Base-by-base conservation (phyloP, 352 stramenopile species). In the Phytophthora nicotianae region DNA sequence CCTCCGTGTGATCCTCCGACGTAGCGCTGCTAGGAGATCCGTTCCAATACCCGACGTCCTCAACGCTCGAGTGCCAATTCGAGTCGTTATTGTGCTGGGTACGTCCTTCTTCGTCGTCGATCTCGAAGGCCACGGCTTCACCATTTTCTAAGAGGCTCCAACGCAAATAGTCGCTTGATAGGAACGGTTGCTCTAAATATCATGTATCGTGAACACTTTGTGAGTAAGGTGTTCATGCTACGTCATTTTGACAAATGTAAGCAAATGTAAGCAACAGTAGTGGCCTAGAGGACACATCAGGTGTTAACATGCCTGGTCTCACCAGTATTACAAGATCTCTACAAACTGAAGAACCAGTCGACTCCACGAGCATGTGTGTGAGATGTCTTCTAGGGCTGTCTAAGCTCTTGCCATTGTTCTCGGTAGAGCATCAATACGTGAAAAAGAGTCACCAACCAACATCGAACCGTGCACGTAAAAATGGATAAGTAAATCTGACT, bases 1-100 rank as follows among this genome's bases (percentile, higher is more conserved):
- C 23, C 60, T 58, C 11, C 47, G 55, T 2, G 59, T 19, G 38
- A 74, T 58, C 5, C 26, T 42, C 19, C 51, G 54, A 53, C 50
- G 60, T n/a, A 70, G 61, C 9, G 60, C 56, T 24, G 59, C 45
- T 6, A 72, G 53, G 50, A 65, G 46, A 65, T 60, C 65, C 5
- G 24, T 40, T 23, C 52, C 65, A 17, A 69, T 62, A 2, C 14
- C 13, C 17, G 51, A 33, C 13, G 19, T 50, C 13, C 47, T 58
- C 43, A 61, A 50, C 19, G 58, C 53, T 41, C 47, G 46, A 55
- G 27, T 58, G 9, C 59, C 52, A 4, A 69, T 37, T 29, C 59
- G 58, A 50, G 48, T 50, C 24, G 41, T 20, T 32, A 17, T 27
- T 24, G n/a, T 9, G 14, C 33, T 10, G 10, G 37, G 11, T 23